These are phyloP conservation scores for Pseudogymnoascus sp. DNA, from an alignment of 2,329 filamentous ascomycete species.

Conservation along the genomic window DNA sequence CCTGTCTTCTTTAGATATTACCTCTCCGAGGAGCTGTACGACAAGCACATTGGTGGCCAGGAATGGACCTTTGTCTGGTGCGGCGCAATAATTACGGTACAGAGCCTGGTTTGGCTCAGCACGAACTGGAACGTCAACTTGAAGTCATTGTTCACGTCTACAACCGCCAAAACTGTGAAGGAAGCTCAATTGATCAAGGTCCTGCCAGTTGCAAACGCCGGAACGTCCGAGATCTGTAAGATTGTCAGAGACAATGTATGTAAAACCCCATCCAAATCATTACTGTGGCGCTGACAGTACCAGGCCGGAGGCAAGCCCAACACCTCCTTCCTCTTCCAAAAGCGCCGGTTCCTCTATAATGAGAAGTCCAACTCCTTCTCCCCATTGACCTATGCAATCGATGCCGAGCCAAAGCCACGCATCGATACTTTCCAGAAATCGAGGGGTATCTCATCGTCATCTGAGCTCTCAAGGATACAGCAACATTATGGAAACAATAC, in stretches of 20 bases:
- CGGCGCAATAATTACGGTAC: slow-evolving; percentile 76
- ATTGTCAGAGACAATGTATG: slow-evolving; percentile 64
- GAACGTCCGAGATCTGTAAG: slow-evolving; percentile 77
- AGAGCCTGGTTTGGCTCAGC: slow-evolving; percentile 86
- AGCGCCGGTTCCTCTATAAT: slow-evolving; percentile 87
- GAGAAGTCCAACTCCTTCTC: slow-evolving; percentile 64
- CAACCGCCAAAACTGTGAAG: slow-evolving; percentile 57
- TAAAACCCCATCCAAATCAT: slow-evolving; percentile 18
- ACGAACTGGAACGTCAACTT: slow-evolving; percentile 97
- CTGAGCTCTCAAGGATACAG: slow-evolving; percentile 71
- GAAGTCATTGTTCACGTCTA: slow-evolving; percentile 71
- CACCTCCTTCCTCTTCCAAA: slow-evolving; percentile 91
- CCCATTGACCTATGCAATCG: slow-evolving; percentile 75
- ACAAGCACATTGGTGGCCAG: slow-evolving; percentile 81
- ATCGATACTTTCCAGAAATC: slow-evolving; percentile 73
- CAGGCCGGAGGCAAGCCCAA: slow-evolving; percentile 65
- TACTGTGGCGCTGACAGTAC: slow-evolving; percentile 15
- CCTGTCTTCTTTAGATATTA: slow-evolving; percentile 86
- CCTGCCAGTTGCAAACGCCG: slow-evolving; percentile 81
- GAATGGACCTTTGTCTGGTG: slow-evolving; percentile 98
- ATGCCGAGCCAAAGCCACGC: slow-evolving; percentile 72
- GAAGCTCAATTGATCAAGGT: slow-evolving; percentile 86
- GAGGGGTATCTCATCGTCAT: slow-evolving; percentile 62
- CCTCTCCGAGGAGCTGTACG: slow-evolving; percentile 73
- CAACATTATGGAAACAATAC: slow-evolving; percentile 94